Evolutionary conservation across 2,329 filamentous ascomycete genomes (phyloP).

Genomic region (Calonectria pseudoreteaudii): DNA sequence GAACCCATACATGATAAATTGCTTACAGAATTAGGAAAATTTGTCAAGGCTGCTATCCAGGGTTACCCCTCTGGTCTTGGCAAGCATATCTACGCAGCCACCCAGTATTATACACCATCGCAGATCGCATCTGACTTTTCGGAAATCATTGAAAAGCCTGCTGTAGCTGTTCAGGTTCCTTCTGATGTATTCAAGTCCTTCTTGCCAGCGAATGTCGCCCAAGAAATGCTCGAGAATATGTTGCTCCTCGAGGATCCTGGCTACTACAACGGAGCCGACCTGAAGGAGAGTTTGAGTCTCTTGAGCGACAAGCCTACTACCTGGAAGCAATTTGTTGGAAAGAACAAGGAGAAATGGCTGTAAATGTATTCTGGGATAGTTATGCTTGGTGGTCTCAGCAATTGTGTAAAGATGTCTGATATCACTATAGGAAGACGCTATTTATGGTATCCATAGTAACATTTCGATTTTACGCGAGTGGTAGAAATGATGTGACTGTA

Average conservation of each 20-base stretch:
- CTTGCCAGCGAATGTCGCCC: slow-evolving; percentile 40
- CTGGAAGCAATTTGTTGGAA: slow-evolving; percentile 51
- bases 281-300: slow-evolving; percentile 47
- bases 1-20: fast-evolving
- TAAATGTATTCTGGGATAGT: background rate
- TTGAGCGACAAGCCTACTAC: slow-evolving; percentile 51
- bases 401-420: background rate
- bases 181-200: slow-evolving; percentile 51
- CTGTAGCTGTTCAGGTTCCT: slow-evolving; percentile 44
- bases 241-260: slow-evolving; percentile 53
- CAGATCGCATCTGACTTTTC: slow-evolving; percentile 49
- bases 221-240: slow-evolving; percentile 57
- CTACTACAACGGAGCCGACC: slow-evolving; percentile 51
- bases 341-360: slow-evolving; percentile 36
- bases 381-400: background rate
- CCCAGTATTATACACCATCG: slow-evolving; percentile 49
- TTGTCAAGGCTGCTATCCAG: slow-evolving; percentile 50
- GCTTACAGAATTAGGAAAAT: slow-evolving; percentile 42
- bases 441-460: background rate
- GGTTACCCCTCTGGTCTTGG: slow-evolving; percentile 39
- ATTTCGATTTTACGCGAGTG: background rate
- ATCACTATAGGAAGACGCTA: background rate
- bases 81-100: slow-evolving; percentile 51
- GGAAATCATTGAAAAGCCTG: slow-evolving; percentile 48
- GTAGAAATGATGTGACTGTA: background rate